Percentiles rank a stretch among this genome's conserved stretches.
Evolutionary conservation across 352 stramenopile species (phyloP).

Genomic region (Globisporangium carolinianum): DNA sequence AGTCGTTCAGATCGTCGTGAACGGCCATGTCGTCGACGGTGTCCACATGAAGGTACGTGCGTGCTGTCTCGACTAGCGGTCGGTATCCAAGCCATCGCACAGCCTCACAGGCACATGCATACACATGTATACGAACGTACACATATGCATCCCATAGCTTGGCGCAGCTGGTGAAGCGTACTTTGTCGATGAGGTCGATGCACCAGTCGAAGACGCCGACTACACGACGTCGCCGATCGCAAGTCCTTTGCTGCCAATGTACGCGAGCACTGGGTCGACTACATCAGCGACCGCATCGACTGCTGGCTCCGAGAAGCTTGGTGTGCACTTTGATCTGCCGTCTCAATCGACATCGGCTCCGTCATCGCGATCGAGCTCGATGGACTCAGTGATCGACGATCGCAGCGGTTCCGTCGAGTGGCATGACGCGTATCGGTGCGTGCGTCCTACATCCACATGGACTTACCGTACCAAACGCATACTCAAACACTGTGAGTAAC

Average conservation of each 20-base stretch:
- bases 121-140: background rate
- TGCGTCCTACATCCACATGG: background rate
- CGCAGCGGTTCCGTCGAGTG: slow-evolving; percentile 13
- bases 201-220: slow-evolving; percentile 45
- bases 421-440: slow-evolving; percentile 26
- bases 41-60: slow-evolving; percentile 68
- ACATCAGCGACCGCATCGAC: no score
- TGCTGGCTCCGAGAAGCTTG: background rate
- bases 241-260: slow-evolving; percentile 21
- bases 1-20: slow-evolving; percentile 50
- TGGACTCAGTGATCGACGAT: background rate
- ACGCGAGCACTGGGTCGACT: background rate
- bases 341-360: background rate
- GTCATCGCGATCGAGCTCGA: background rate
- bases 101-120: background rate
- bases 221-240: slow-evolving; percentile 57
- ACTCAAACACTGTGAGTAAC: background rate
- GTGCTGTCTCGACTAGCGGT: background rate
- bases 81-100: background rate
- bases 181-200: slow-evolving; percentile 61
- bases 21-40: slow-evolving; percentile 38
- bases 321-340: background rate
- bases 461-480: background rate
- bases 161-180: slow-evolving; percentile 61
- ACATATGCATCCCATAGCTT: slow-evolving; percentile 18